These are phyloP conservation scores for Xylariomycetidae sp. DNA, from an alignment of 2,329 filamentous ascomycete species.

Conservation along the genomic window DNA sequence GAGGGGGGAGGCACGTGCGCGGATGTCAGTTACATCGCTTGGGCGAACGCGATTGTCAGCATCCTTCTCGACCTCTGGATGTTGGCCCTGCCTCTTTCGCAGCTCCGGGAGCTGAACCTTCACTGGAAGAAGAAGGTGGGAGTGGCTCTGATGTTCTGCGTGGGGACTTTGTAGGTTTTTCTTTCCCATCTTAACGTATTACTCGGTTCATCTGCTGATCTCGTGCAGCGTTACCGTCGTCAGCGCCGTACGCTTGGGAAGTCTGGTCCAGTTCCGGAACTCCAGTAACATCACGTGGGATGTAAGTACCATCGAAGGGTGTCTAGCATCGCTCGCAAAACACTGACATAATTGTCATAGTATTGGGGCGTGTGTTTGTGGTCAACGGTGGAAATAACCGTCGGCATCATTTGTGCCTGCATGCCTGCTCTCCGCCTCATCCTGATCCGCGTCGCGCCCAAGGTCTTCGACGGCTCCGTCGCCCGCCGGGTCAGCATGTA, in stretches of 20 bases:
- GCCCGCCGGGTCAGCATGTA: constrained; percentile 1
- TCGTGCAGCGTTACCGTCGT: constrained; percentile 25
- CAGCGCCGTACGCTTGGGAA: constrained; percentile 26
- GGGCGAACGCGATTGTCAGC: constrained; percentile 33
- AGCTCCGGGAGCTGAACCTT: constrained; percentile 35
- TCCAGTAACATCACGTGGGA: constrained; percentile 28
- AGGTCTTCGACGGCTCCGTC: constrained; percentile 4
- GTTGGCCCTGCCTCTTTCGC: constrained; percentile 37
- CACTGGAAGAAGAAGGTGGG: constrained; percentile 45
- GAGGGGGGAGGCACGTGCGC: constrained; percentile 23
- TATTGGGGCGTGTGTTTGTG: constrained; percentile 25
- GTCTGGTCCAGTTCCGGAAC: constrained; percentile 24
- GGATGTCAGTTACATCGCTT: constrained; percentile 30
- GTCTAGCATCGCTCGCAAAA: background rate
- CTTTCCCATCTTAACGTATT: constrained; percentile 4
- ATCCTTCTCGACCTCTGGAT: constrained; percentile 39
- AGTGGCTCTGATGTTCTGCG: constrained; percentile 42
- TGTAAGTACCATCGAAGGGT: background rate
- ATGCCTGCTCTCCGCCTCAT: constrained; percentile 20
- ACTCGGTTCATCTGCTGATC: background rate
- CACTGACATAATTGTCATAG: background rate
- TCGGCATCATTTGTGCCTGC: constrained; percentile 30
- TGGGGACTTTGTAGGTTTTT: constrained; percentile 32
- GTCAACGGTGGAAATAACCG: constrained; percentile 31
- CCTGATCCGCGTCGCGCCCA: constrained; percentile 5